phyloP scores from a whole-genome alignment of 257 asterid species.

The Rhazya stricta region DNA sequence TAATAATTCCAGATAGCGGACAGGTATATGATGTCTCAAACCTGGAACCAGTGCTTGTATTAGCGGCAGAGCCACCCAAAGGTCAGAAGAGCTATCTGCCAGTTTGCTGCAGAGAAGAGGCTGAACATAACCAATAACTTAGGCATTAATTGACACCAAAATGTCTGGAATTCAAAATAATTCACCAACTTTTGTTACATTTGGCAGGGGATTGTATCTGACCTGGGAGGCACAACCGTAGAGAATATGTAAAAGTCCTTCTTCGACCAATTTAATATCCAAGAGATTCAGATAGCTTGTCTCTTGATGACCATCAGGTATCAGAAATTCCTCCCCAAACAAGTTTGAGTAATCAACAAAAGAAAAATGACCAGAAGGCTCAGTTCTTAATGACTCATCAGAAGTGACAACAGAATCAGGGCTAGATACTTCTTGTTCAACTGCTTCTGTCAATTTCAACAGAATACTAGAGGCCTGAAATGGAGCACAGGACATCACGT shows the following conservation, averaged over 20 bases:
- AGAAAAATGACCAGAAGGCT: constrained; percentile 32
- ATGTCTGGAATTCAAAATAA: neutral
- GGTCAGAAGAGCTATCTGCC: constrained; percentile 64
- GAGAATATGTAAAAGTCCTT: constrained; percentile 87
- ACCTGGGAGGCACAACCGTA: constrained; percentile 97
- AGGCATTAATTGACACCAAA: constrained; percentile 16
- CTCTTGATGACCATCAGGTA: constrained; percentile 61
- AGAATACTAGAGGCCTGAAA: constrained; percentile 74
- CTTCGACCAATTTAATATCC: constrained; percentile 78
- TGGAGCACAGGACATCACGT: constrained; percentile 4
- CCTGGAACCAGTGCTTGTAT: constrained; percentile 98
- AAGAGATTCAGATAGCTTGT: constrained; percentile 50
- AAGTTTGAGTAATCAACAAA: constrained; percentile 63
- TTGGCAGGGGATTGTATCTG: constrained; percentile 16
- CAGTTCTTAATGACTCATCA: constrained; percentile 48
- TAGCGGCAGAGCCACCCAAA: constrained; percentile 83
- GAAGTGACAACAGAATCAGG: constrained; percentile 32
- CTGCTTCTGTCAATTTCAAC: constrained; percentile 51
- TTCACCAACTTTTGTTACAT: neutral
- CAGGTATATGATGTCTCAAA: constrained; percentile 21
- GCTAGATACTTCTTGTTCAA: constrained; percentile 38
- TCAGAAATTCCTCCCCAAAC: constrained; percentile 76
- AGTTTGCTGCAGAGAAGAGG: constrained; percentile 79
- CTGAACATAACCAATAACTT: constrained; percentile 39
- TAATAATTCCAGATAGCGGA: constrained; percentile 11